Base-by-base conservation (phyloP, 179 eudicot species). In the Beta macrorhiza region DNA sequence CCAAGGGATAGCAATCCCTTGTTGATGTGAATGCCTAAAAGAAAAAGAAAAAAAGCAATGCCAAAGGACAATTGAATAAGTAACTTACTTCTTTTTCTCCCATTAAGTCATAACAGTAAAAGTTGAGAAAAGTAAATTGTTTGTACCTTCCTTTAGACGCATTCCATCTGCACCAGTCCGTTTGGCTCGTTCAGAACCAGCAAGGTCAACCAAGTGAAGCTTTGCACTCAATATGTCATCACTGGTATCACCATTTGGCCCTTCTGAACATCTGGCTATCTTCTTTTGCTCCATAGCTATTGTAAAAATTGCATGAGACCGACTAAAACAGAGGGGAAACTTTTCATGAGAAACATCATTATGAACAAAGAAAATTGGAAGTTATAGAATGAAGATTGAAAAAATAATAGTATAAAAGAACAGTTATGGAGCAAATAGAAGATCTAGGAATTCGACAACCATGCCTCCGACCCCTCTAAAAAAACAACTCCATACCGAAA, bases 171-270 rank as follows among this genome's bases (percentile, higher is more conserved):
- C 98, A 72, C 99, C 99, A 1, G 99, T 97, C 62, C 98, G 87
- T 81, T 97, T 97, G 19, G 99, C 99, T 67, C 99, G 86, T 78
- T 97, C 99, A 80, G 99, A 97, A 81, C 99, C 99, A 58, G 99
- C 99, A 82, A 97, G 97, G 75, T 97, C 99, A 9, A 97, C 99
- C 45, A 97, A 78, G 71, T 97, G 99, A 80, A 97, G 93, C 77
- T 97, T 97, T 14, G 99, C 97, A 80, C 87, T 86, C 72, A 97
- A 74, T 49, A 92, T 92, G 72, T 94, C 98, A 87, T 91, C 98
- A 71, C 86, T 87, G 15, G 80, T 49, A 51, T 92, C 96, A 78
- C 88, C 93, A 76, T 78, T 81, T 70, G 77, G 75, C 15, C 75
- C 86, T 81, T 64, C 75, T 42, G 89, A 53, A 80, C 82, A 81